Evolutionary conservation across 2,329 filamentous ascomycete species (phyloP), one percentile per base, ranked within the genome.

Genomic region (Amauroascus verrucosus): DNA sequence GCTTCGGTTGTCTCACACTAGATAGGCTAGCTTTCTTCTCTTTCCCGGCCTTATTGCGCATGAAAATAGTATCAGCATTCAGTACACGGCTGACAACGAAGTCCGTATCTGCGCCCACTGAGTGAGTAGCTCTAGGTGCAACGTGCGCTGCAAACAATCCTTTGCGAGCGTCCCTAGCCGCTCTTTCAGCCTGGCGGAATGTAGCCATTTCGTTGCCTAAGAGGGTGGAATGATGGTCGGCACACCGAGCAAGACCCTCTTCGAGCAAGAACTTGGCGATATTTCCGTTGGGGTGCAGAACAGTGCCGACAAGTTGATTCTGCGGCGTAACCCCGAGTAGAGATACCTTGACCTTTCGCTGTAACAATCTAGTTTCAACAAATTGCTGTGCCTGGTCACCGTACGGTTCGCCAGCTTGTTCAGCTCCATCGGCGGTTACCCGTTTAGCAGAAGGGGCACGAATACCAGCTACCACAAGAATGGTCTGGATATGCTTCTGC

Each of bases 141-240:
- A 88, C 84, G 64, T 88, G 84, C 59, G 86, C 80, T 67, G 87
- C 88, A 77, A 93, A 94, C 14, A 97, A 67, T 45, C 88, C 87
- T 43, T 85, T 77, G 63, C 86, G 85, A 60, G 80, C 79, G 59
- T 82, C 79, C 71, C 89, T 89, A 3, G 93, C 93, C 55, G 80
- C 75, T 68, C 87, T 91, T 74, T 98, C 93, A 1, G 93, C 90
- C 59, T 86, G 81, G 58, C 93, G 83, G 54, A 97, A 81, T 54
- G 79, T 70, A 40, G 85, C 83, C 93, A 98, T 98, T 63, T 91
- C 87, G 48, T 81, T 75, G 43, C 93, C 93, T 9, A 98, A 80
- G 73, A 96, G 77, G 37, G 89, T 94, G 0, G 91, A 95, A 74
- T 98, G 93, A 71, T 93, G 90, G 70, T 98, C 93, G 59, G 90